These are phyloP conservation scores for Nemania abortiva DNA, from an alignment of 2,329 filamentous ascomycete genomes.

Conservation along the genomic window DNA sequence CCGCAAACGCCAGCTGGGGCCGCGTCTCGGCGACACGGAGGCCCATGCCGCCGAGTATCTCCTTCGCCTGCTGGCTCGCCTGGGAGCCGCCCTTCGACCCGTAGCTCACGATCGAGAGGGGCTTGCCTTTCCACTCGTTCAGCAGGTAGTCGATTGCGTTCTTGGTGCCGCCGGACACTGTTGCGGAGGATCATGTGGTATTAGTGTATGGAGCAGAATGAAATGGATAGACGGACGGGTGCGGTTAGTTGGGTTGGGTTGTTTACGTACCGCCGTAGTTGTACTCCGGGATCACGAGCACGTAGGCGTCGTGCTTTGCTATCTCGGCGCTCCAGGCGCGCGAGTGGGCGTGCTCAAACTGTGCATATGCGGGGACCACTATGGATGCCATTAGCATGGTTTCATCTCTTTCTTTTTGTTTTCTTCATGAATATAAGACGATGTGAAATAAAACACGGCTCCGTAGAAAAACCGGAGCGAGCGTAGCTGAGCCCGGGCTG, in stretches of 20 bases:
- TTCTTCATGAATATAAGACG: neutral
- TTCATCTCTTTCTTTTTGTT: neutral
- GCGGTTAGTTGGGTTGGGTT: too few relatives aligned
- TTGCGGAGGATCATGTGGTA: neutral
- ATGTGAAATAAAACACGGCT: neutral
- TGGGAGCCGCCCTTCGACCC: constrained; percentile 59
- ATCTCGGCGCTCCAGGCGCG: constrained; percentile 61
- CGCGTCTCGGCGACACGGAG: constrained; percentile 51
- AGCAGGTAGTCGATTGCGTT: constrained; percentile 73
- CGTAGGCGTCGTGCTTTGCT: constrained; percentile 59
- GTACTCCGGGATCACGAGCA: constrained; percentile 67
- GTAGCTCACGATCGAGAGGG: constrained; percentile 66
- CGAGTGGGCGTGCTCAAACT: constrained; percentile 57
- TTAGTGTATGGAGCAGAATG: neutral
- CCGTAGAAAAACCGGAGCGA: neutral
- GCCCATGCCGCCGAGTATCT: constrained; percentile 49
- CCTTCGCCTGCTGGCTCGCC: constrained; percentile 49
- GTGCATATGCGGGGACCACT: constrained; percentile 52
- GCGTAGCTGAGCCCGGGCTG: too few relatives aligned
- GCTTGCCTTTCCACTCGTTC: constrained; percentile 69
- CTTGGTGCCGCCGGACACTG: constrained; percentile 65
- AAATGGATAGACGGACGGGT: neutral
- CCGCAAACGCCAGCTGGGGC: constrained; percentile 49
- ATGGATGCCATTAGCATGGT: constrained; percentile 17
- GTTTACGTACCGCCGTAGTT: constrained; percentile 59